Percentiles rank a stretch among this genome's conserved stretches.
phyloP scores from a whole-genome alignment of 2,329 filamentous ascomycete genomes.

The Diaporthe citriasiana region DNA sequence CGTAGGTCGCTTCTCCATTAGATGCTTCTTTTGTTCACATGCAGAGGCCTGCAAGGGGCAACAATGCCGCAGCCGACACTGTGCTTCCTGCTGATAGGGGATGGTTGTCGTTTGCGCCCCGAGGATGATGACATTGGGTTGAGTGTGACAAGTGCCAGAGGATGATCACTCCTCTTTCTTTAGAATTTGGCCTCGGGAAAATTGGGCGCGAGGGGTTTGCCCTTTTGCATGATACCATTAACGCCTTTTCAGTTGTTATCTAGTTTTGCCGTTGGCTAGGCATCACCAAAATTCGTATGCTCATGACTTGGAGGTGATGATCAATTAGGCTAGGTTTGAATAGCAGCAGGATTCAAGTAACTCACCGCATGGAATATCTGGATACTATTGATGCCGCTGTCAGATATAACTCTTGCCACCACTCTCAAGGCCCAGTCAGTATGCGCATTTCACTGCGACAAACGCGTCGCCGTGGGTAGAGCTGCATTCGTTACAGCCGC shows the following conservation, averaged over 20 bases:
- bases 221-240: slow-evolving; percentile 32
- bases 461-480: no score
- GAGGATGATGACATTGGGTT: not conserved
- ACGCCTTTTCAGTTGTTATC: not conserved
- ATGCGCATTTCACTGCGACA: not conserved
- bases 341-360: not conserved
- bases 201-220: not conserved
- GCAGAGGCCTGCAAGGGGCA: not conserved
- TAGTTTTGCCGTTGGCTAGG: slow-evolving; percentile 6
- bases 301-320: not conserved
- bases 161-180: not conserved
- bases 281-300: not conserved
- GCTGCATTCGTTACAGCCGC: not conserved
- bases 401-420: not conserved
- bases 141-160: not conserved
- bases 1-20: slow-evolving; percentile 8
- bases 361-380: not conserved
- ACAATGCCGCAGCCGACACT: not conserved
- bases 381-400: not conserved
- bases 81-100: not conserved
- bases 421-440: not conserved
- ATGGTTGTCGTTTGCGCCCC: not conserved
- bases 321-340: not conserved
- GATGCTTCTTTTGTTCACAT: not conserved
- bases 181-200: not conserved